Evolutionary conservation across 495 filamentous ascomycete genomes (phyloP).

Genomic region (Aspergillus bertholletiae): DNA sequence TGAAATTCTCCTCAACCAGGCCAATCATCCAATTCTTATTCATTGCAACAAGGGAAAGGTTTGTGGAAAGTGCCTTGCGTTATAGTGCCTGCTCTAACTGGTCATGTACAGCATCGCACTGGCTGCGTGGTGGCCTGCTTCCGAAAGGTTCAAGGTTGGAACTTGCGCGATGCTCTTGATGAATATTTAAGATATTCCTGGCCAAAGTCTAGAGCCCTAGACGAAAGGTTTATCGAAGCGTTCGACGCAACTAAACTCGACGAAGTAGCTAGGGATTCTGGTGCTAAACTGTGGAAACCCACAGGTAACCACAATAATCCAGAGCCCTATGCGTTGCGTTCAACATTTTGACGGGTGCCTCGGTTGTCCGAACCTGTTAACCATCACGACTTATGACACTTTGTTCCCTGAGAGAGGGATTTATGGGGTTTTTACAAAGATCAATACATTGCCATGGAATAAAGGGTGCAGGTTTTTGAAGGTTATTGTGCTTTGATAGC

Average conservation of each 20-base stretch:
- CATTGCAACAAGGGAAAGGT: slow-evolving; percentile 91
- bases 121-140: slow-evolving; percentile 75
- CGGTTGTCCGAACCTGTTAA: background rate
- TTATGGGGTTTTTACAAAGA: background rate
- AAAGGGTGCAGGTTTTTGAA: background rate
- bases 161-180: slow-evolving; percentile 48
- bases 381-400: background rate
- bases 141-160: slow-evolving; percentile 62
- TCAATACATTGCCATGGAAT: background rate
- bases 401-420: background rate
- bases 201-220: slow-evolving; percentile 55
- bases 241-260: slow-evolving; percentile 35
- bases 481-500: background rate
- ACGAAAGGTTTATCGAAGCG: slow-evolving; percentile 48
- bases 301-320: slow-evolving; percentile 1
- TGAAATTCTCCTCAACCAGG: slow-evolving; percentile 56
- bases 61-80: slow-evolving; percentile 14
- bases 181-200: slow-evolving; percentile 69
- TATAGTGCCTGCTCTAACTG: background rate
- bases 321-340: background rate
- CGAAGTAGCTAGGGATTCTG: slow-evolving; percentile 8
- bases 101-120: slow-evolving; percentile 67
- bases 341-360: background rate
- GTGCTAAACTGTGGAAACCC: slow-evolving; percentile 12
- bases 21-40: slow-evolving; percentile 72